Conservation (phyloP, 129 eudicot genomes). For the Centrapalus pauciflorus region DNA sequence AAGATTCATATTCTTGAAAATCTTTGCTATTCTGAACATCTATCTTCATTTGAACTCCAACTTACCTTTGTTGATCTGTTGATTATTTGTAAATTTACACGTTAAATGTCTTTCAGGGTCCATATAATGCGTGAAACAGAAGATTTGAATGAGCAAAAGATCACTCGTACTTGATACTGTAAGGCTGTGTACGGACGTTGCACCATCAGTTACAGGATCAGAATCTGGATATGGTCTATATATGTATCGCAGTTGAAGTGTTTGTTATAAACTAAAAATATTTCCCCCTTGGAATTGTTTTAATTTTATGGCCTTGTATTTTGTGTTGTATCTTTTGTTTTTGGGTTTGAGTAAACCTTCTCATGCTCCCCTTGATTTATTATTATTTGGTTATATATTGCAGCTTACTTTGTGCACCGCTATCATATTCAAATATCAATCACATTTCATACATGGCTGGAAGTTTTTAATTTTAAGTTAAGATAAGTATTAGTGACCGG, state of each 20-base stretch:
- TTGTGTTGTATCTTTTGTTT: neutral
- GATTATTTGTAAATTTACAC: neutral
- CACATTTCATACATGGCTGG: too few relatives aligned
- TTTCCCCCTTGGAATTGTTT: neutral
- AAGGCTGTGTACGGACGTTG: neutral
- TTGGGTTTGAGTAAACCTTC: too few relatives aligned
- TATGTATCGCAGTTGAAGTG: conserved; percentile 5
- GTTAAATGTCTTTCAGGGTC: neutral
- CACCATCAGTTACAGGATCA: neutral
- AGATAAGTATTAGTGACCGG: too few relatives aligned
- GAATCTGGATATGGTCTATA: neutral
- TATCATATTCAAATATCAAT: too few relatives aligned
- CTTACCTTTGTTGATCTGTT: neutral
- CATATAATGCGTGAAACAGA: neutral
- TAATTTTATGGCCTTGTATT: too few relatives aligned
- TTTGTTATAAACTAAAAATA: neutral
- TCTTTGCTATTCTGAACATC: too few relatives aligned
- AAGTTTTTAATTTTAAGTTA: too few relatives aligned
- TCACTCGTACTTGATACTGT: neutral
- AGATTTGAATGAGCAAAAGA: too few relatives aligned
- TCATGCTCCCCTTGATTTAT: too few relatives aligned
- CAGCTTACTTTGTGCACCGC: too few relatives aligned
- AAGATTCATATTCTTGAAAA: too few relatives aligned
- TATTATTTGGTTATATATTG: too few relatives aligned
- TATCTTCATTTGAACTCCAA: neutral